Percentiles rank a stretch among this genome's conserved stretches.
These are phyloP conservation scores for Arthonia radiata DNA, from an alignment of 495 filamentous ascomycete genomes.

Conservation along the genomic window DNA sequence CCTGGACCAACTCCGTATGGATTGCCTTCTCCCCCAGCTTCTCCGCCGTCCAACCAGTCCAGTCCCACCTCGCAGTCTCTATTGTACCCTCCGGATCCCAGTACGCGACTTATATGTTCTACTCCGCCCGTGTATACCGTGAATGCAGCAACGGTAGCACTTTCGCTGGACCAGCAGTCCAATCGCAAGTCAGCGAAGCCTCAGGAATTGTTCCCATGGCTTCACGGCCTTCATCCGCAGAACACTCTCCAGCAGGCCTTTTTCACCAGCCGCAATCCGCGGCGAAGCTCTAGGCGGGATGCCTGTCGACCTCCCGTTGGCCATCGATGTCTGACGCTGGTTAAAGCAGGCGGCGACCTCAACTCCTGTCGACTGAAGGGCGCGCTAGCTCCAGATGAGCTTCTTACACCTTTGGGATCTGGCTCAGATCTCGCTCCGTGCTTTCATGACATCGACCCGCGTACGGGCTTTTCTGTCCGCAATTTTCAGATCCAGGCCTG, in stretches of 20 bases:
- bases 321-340: constrained; percentile 57
- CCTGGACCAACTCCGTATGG: constrained; percentile 41
- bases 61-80: constrained; percentile 36
- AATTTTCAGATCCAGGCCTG: constrained; percentile 95
- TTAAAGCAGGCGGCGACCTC: constrained; percentile 73
- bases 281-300: too few species aligned
- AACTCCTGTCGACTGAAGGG: constrained; percentile 57
- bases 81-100: constrained; percentile 47
- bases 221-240: constrained; percentile 76
- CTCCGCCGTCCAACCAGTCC: constrained; percentile 24
- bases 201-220: constrained; percentile 76
- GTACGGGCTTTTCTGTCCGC: constrained; percentile 56
- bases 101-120: constrained; percentile 26
- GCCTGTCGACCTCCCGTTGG: constrained; percentile 52
- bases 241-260: constrained; percentile 78
- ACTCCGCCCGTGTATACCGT: constrained; percentile 47
- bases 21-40: constrained; percentile 41
- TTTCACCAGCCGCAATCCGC: constrained; percentile 58
- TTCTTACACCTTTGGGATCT: constrained; percentile 26
- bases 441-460: constrained; percentile 59
- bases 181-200: constrained; percentile 65
- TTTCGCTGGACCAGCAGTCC: constrained; percentile 48
- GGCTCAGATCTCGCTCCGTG: not conserved
- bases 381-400: constrained; percentile 54
- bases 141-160: constrained; percentile 36